These are phyloP conservation scores for Dictyostelium discoideum DNA, from an alignment of 78 protist species.

Conservation along the genomic window DNA sequence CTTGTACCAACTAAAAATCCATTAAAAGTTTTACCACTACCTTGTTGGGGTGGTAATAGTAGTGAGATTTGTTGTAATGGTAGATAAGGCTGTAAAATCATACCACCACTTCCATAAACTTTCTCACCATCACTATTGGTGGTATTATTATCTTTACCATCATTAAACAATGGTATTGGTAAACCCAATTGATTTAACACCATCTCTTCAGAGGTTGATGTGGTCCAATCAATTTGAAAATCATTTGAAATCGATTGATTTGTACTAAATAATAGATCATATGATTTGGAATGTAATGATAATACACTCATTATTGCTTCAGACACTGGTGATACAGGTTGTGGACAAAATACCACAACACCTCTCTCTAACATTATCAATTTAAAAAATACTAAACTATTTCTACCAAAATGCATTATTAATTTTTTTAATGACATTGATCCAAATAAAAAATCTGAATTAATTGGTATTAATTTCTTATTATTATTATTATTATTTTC, in stretches of 20 bases:
- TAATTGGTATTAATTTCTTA: background rate
- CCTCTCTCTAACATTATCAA: constrained; percentile 58
- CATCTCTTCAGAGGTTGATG: background rate
- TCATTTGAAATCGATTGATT: background rate
- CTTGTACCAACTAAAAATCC: constrained; percentile 58
- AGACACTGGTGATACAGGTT: constrained; percentile 54
- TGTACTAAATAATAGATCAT: constrained; percentile 1
- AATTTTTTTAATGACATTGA: constrained; percentile 40
- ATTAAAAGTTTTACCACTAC: background rate
- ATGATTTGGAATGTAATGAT: constrained; percentile 25
- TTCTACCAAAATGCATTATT: constrained; percentile 67
- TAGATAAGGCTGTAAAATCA: constrained; percentile 31
- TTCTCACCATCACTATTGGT: background rate
- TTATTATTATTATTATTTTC: background rate
- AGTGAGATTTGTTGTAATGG: constrained; percentile 37
- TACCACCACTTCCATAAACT: constrained; percentile 1
- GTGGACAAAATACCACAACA: constrained; percentile 43
- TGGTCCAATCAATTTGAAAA: constrained; percentile 2
- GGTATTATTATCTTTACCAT: background rate
- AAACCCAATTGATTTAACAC: background rate
- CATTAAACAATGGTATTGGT: background rate
- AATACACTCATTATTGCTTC: constrained; percentile 26
- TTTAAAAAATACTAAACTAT: constrained; percentile 48
- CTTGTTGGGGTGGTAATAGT: background rate
- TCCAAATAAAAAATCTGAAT: constrained; percentile 12